A percentile compares a stretch with the other conserved stretches of the same genome.
These are phyloP conservation scores for Cicer bijugum DNA, from an alignment of 306 rosid genomes.

Conservation along the genomic window DNA sequence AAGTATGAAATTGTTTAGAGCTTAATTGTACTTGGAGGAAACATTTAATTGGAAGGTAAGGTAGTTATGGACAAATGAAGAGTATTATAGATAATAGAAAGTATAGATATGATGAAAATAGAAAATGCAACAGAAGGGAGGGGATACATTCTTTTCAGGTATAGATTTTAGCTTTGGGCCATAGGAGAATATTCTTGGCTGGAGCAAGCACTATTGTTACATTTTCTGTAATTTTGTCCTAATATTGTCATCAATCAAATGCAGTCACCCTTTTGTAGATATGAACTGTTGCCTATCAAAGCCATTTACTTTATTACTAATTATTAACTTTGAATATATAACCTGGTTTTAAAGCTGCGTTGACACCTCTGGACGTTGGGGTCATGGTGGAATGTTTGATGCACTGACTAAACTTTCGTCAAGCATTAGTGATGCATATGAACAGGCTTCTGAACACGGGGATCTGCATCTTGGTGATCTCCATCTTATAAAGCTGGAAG, in stretches of 20 bases:
- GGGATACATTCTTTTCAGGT: constrained; percentile 3
- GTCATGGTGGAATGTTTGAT: constrained; percentile 90
- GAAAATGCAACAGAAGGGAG: constrained; percentile 7
- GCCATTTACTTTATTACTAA: constrained; percentile 25
- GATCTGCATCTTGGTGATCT: constrained; percentile 96
- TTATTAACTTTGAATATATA: constrained; percentile 18
- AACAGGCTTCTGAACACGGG: constrained; percentile 77
- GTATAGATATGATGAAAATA: background rate
- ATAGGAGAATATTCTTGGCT: background rate
- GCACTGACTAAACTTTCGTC: constrained; percentile 74
- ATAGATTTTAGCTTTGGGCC: background rate
- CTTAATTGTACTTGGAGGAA: constrained; percentile 4
- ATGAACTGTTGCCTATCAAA: background rate
- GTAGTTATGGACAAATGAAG: background rate
- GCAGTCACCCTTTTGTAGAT: background rate
- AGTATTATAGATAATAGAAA: background rate
- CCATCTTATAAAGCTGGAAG: constrained; percentile 76
- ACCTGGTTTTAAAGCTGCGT: constrained; percentile 64
- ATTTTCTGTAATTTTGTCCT: background rate
- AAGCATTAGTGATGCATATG: constrained; percentile 71
- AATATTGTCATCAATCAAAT: background rate
- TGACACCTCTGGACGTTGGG: constrained; percentile 94
- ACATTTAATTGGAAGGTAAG: background rate
- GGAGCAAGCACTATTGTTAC: background rate
- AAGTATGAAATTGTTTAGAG: background rate